Base-by-base conservation (phyloP, 192 early-diverging fungal species). In the Phycomyces blakesleeanus region DNA sequence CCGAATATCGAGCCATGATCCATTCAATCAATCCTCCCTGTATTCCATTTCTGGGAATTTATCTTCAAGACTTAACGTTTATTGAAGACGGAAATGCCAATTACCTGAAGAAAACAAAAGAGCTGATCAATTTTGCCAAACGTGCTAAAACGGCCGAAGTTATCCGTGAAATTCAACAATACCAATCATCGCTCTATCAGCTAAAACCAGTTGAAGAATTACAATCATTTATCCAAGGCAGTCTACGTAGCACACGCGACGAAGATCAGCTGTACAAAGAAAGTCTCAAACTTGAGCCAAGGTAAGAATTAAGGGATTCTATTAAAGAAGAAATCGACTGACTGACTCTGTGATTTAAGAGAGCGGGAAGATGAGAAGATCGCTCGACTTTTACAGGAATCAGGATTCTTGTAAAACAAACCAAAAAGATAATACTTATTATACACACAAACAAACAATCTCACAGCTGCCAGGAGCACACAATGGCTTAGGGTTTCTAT, bases 111-210 rank as follows among this genome's bases (percentile, higher is more conserved):
- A 81, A 71, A 57, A 68, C 77, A 38, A 76, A 76, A 7, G 76
- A 84, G 11, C 78, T 95, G n/a, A 93, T 97, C 82, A 97, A 97
- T 79, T 96, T 96, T 80, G 81, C 83, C 61, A 96, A 96, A 77
- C 81, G 89, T 49, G 81, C 81, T 66, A 93, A 91, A 69, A 89
- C 87, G 0, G 92, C 93, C 0, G 89, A 92, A 62, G 89, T 94
- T 49, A 87, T 97, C 68, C 89, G 89, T 26, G 91, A 95, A 57
- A 86, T 94, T 62, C 91, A 94, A 72, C 89, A 93, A 76, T 97
- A 91, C 74, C 93, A 94, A 76, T 87, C 86, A 50, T 80, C 81
- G 6, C 82, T 87, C 38, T 97, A 93, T 69, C 78, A 81, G 59
- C 66, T 96, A n/a, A 91, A 79, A 5, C 52, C 81, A 20, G 94